phyloP scores from a whole-genome alignment of 768 basidiomycete species.

The Trametes maxima region DNA sequence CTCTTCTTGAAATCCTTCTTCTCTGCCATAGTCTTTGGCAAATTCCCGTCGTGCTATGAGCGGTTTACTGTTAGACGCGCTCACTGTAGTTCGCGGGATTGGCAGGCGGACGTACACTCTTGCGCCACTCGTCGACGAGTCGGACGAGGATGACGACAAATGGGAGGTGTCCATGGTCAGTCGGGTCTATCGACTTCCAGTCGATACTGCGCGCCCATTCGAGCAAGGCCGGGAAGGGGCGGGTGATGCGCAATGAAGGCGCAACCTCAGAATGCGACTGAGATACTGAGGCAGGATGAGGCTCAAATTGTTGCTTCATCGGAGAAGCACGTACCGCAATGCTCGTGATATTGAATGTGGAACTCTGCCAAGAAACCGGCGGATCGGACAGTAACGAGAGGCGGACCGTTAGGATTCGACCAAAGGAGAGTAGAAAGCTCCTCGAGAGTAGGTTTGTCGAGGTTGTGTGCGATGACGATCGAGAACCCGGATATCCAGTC shows the following conservation, averaged over 20 bases:
- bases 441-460: conserved; percentile 56
- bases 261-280: conserved; percentile 49
- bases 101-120: conserved; percentile 43
- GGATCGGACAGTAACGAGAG: conserved; percentile 78
- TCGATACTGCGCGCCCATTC: conserved; percentile 74
- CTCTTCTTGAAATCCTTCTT: conserved; percentile 75
- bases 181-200: conserved; percentile 79
- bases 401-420: conserved; percentile 56
- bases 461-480: conserved; percentile 85
- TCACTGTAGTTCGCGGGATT: not conserved
- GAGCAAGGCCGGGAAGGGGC: conserved; percentile 82
- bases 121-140: conserved; percentile 82
- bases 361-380: conserved; percentile 92
- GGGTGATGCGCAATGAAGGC: conserved; percentile 82
- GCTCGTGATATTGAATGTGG: conserved; percentile 86
- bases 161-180: conserved; percentile 88
- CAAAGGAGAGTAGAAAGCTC: conserved; percentile 69
- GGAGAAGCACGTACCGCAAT: conserved; percentile 58
- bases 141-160: conserved; percentile 89
- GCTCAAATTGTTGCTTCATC: conserved; percentile 40
- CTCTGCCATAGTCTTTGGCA: conserved; percentile 60
- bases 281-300: conserved; percentile 54
- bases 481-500: conserved; percentile 39
- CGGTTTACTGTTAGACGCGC: not conserved
- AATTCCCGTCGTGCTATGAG: conserved; percentile 63